phyloP scores from a whole-genome alignment of 129 eudicot species.

The Saposhnikovia divaricata region DNA sequence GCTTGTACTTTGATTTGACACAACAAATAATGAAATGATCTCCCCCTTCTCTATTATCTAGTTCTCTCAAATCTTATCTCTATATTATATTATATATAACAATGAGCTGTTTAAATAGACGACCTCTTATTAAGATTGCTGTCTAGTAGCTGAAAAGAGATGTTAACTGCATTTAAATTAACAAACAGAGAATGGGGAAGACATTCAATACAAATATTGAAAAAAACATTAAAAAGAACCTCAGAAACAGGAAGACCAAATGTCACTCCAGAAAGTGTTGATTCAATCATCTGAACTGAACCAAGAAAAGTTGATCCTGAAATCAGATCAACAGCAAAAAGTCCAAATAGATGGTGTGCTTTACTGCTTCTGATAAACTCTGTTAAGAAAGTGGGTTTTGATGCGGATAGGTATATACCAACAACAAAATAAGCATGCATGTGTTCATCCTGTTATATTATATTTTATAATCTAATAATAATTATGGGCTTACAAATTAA shows the following conservation, averaged over 20 bases:
- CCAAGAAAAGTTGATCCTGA: conserved; percentile 95
- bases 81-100: no score
- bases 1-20: no score
- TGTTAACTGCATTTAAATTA: neutral
- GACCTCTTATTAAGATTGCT: neutral
- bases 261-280: conserved; percentile 71
- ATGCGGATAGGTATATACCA: conserved; percentile 38
- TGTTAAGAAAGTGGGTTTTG: conserved; percentile 8
- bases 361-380: neutral
- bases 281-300: conserved; percentile 71
- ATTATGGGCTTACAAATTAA: no score
- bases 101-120: neutral
- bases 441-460: conserved; percentile 88
- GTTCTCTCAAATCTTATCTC: no score
- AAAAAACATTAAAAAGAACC: conserved; percentile 29
- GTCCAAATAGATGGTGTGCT: conserved; percentile 9
- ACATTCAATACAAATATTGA: neutral
- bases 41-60: no score
- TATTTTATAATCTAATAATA: no score
- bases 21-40: no score
- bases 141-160: neutral
- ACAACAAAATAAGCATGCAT: conserved; percentile 97
- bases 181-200: neutral
- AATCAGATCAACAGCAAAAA: conserved; percentile 20
- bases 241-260: conserved; percentile 97